phyloP scores from a whole-genome alignment of 2,329 filamentous ascomycete species.

The Aspergillus nomiae region DNA sequence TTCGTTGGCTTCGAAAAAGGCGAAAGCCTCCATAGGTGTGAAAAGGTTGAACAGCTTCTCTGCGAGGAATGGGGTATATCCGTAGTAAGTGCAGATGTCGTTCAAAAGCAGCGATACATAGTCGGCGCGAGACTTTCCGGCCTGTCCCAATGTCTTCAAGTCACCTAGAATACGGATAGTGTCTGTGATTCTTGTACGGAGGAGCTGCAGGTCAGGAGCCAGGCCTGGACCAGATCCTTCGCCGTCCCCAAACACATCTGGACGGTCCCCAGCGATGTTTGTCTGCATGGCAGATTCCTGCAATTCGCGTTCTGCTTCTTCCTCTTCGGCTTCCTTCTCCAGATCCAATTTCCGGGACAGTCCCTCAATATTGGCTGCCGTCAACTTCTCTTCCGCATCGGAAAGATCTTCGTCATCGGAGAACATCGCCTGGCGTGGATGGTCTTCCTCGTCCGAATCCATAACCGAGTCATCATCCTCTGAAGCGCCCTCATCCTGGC shows the following conservation, averaged over 20 bases:
- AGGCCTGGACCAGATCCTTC: conserved; percentile 62
- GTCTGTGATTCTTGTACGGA: conserved; percentile 87
- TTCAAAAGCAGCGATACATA: conserved; percentile 84
- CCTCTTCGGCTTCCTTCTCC: conserved; percentile 74
- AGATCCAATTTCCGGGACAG: conserved; percentile 82
- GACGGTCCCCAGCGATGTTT: conserved; percentile 80
- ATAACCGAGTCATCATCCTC: conserved; percentile 66
- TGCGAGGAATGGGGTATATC: conserved; percentile 91
- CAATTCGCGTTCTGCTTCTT: conserved; percentile 81
- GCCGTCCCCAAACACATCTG: conserved; percentile 62
- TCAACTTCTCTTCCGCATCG: conserved; percentile 85
- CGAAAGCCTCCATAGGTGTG: conserved; percentile 88
- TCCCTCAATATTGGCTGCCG: conserved; percentile 93
- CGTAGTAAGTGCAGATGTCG: conserved; percentile 95
- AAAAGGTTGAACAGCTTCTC: conserved; percentile 95
- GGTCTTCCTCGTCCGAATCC: conserved; percentile 70
- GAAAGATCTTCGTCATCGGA: conserved; percentile 92
- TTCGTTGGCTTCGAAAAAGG: conserved; percentile 99
- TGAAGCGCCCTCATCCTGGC: conserved; percentile 49
- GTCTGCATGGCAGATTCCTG: conserved; percentile 85
- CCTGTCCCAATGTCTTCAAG: conserved; percentile 78
- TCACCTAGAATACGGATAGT: conserved; percentile 89
- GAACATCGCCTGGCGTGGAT: conserved; percentile 71
- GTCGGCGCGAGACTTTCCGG: conserved; percentile 79
- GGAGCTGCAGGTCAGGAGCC: conserved; percentile 84